phyloP scores from a whole-genome alignment of 345 rosid genomes.

The Lepidium africanum region DNA sequence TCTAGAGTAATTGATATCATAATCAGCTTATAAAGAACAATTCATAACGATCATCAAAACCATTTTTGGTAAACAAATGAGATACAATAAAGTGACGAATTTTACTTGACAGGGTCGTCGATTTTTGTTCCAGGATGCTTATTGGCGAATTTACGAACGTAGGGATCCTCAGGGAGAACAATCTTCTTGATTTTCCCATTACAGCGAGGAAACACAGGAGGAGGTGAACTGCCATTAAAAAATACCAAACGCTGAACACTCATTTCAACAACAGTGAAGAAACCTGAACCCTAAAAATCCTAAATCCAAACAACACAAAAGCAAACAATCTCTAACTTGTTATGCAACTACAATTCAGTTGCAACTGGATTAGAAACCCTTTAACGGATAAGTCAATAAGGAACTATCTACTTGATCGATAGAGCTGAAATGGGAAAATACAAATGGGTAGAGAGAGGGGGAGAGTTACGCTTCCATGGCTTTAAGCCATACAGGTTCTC shows the following conservation, averaged over 20 bases:
- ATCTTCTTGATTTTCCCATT: conserved; percentile 63
- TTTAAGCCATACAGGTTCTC: conserved; percentile 82
- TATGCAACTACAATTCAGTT: neutral
- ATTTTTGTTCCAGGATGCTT: conserved; percentile 49
- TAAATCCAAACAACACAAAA: neutral
- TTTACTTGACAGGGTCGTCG: conserved; percentile 66
- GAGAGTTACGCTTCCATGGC: conserved; percentile 76
- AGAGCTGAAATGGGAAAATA: neutral
- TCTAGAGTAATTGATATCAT: neutral
- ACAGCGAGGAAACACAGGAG: conserved; percentile 66
- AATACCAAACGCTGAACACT: neutral
- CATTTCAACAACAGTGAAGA: neutral
- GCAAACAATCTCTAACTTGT: neutral
- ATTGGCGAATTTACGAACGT: conserved; percentile 52
- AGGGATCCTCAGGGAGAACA: conserved; percentile 74
- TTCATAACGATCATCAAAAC: neutral
- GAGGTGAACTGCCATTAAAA: conserved; percentile 37
- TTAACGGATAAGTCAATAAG: neutral
- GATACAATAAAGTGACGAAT: neutral
- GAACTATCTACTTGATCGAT: neutral
- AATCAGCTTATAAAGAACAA: neutral
- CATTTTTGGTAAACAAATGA: neutral
- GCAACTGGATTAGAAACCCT: neutral
- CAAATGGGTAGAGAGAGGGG: conserved; percentile 4
- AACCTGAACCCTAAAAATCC: neutral